Percentiles rank a stretch among this genome's conserved stretches.
Evolutionary conservation across 2,329 filamentous ascomycete genomes (phyloP).

Genomic region (Atkinsonella texensis): DNA sequence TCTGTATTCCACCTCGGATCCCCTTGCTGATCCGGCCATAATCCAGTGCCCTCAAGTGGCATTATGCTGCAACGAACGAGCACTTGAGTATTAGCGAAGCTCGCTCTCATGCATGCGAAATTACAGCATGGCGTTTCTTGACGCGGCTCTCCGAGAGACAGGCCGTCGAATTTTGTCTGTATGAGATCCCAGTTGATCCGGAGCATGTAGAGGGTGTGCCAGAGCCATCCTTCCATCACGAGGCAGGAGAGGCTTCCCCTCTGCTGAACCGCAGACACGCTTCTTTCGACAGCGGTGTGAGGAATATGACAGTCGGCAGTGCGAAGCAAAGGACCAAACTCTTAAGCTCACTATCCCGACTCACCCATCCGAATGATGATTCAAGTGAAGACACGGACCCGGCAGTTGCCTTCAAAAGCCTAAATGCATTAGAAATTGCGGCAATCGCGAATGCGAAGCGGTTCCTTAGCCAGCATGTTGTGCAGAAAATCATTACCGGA

Average conservation of each 20-base stretch:
- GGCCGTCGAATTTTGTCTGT: slow-evolving; percentile 61
- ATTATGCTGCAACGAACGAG: slow-evolving; percentile 53
- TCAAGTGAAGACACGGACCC: slow-evolving; percentile 43
- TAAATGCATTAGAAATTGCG: slow-evolving; percentile 82
- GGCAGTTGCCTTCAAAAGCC: slow-evolving; percentile 59
- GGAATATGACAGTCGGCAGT: slow-evolving; percentile 22
- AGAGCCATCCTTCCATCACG: slow-evolving; percentile 19
- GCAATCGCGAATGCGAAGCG: slow-evolving; percentile 72
- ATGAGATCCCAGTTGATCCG: slow-evolving; percentile 48
- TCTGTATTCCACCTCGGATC: background rate
- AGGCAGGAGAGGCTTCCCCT: slow-evolving; percentile 35
- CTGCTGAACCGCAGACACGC: slow-evolving; percentile 26
- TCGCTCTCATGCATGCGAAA: slow-evolving; percentile 64
- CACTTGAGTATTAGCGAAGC: slow-evolving; percentile 55
- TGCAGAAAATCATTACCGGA: slow-evolving; percentile 72
- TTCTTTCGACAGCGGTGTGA: slow-evolving; percentile 11
- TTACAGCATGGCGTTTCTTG: slow-evolving; percentile 69
- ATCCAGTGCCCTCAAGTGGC: slow-evolving; percentile 58
- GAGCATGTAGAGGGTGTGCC: slow-evolving; percentile 9
- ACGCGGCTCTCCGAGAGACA: slow-evolving; percentile 60
- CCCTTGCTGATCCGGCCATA: background rate
- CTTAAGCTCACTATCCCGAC: slow-evolving; percentile 41
- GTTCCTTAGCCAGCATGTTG: slow-evolving; percentile 67
- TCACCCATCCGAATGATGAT: slow-evolving; percentile 31
- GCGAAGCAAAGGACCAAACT: slow-evolving; percentile 34